Base-by-base conservation (phyloP, 2,329 filamentous ascomycete genomes). In the Hypomyces rosellus region DNA sequence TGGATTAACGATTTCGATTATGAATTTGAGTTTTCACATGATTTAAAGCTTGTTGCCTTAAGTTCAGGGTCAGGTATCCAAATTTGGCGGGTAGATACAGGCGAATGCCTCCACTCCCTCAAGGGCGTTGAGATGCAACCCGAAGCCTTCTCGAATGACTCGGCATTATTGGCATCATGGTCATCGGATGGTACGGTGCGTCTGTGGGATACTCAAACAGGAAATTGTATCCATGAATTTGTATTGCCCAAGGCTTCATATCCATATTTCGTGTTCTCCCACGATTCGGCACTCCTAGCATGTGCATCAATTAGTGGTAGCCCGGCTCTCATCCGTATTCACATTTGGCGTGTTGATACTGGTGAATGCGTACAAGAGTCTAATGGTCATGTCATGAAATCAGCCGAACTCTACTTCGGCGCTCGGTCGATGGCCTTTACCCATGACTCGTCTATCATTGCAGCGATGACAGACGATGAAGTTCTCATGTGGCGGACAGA, bases 181-280 rank as follows among this genome's bases (percentile, higher is more conserved):
- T 53, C 51, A 2, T 4, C 2, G 5, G 37, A 51, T 18, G 3
- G 8, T 5, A 41, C 22, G 2, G 34, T 53, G 16, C 20, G 25
- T 3, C 34, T 55, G 20, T 53, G 54, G 54, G 22, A 49, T 22
- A 30, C 14, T 25, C 14, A 18, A 16, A n/a, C 14, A 2, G 36
- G 37, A 1, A 14, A 43, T 14, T 43, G 18, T 16, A 43, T 43
- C n/a, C n/a, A n/a, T n/a, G n/a, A n/a, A n/a, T n/a, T n/a, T n/a
- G n/a, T n/a, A n/a, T n/a, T n/a, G n/a, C n/a, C n/a, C n/a, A n/a
- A n/a, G n/a, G n/a, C n/a, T n/a, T n/a, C n/a, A n/a, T n/a, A n/a
- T n/a, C n/a, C n/a, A n/a, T n/a, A n/a, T n/a, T n/a, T n/a, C n/a
- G n/a, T n/a, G n/a, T n/a, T 43, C 22, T 43, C 41, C 6, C 22